phyloP scores from a whole-genome alignment of 164 flowering plant genomes.

The Echeveria elegans region DNA sequence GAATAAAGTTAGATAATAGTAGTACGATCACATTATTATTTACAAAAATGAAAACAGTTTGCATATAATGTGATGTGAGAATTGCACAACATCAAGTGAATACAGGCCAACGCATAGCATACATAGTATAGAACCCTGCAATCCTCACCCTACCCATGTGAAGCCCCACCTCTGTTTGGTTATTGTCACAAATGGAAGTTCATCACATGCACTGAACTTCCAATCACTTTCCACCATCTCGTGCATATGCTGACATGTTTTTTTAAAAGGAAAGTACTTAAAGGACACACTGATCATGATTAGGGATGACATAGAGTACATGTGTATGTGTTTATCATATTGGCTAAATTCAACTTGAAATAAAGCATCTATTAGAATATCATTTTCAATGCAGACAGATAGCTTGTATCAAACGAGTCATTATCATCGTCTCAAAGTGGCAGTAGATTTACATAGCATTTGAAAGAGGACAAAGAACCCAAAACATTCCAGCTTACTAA shows the following conservation, averaged over 20 bases:
- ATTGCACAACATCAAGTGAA: background rate
- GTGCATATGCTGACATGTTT: background rate
- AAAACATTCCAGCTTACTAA: background rate
- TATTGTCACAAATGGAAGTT: slow-evolving; percentile 2
- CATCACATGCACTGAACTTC: slow-evolving; percentile 5
- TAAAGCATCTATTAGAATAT: background rate
- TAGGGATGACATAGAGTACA: background rate
- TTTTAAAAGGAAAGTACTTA: slow-evolving; percentile 1
- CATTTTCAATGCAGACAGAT: background rate
- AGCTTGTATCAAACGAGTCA: background rate
- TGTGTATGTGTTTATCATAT: background rate
- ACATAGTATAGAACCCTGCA: background rate
- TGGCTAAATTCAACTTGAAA: background rate
- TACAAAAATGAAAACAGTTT: background rate
- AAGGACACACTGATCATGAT: slow-evolving; percentile 3
- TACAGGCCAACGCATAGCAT: background rate
- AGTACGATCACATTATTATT: background rate
- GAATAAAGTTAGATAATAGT: background rate
- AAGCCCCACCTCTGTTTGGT: background rate
- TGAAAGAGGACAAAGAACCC: background rate
- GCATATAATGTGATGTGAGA: background rate
- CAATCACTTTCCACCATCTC: background rate
- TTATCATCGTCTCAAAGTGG: background rate
- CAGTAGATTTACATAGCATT: background rate
- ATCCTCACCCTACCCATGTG: background rate